Evolutionary conservation across 306 rosid genomes (phyloP).

Genomic region (Prosopis cineraria): DNA sequence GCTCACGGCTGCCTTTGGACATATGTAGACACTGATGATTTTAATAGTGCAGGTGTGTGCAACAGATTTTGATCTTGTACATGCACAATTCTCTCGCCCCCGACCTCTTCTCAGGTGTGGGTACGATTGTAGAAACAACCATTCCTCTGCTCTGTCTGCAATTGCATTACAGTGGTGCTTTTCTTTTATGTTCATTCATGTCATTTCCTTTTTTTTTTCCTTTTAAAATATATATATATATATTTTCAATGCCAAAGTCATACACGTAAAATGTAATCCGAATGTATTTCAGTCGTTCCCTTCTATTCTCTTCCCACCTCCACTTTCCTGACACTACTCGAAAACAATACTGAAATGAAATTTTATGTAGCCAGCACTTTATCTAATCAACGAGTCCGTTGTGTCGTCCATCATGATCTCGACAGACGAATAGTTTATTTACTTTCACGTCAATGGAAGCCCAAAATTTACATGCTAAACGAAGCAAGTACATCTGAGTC

Average conservation of each 20-base stretch:
- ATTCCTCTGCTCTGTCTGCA: conserved; percentile 36
- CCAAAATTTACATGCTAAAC: neutral
- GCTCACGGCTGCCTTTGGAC: conserved; percentile 53
- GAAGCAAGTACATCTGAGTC: too few species aligned
- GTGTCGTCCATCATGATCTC: conserved; percentile 39
- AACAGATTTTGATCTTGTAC: conserved; percentile 43
- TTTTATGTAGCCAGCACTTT: conserved; percentile 14
- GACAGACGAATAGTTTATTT: conserved; percentile 33
- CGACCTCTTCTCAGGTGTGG: conserved; percentile 36
- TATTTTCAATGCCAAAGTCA: conserved; percentile 8
- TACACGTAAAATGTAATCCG: conserved; percentile 5
- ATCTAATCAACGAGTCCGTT: conserved; percentile 24
- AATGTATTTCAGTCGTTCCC: neutral
- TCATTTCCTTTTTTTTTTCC: neutral
- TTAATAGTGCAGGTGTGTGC: conserved; percentile 39
- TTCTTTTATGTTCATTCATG: conserved; percentile 34
- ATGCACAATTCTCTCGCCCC: conserved; percentile 33
- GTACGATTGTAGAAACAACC: conserved; percentile 42
- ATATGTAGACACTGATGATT: conserved; percentile 41
- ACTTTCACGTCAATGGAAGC: neutral
- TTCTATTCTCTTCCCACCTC: conserved; percentile 11
- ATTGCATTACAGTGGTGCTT: conserved; percentile 37
- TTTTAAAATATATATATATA: neutral
- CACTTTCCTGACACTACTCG: conserved; percentile 8
- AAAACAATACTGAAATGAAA: conserved; percentile 1